Conservation (phyloP, 176 grass and related monocot species). For the Calamus simplicifolius region DNA sequence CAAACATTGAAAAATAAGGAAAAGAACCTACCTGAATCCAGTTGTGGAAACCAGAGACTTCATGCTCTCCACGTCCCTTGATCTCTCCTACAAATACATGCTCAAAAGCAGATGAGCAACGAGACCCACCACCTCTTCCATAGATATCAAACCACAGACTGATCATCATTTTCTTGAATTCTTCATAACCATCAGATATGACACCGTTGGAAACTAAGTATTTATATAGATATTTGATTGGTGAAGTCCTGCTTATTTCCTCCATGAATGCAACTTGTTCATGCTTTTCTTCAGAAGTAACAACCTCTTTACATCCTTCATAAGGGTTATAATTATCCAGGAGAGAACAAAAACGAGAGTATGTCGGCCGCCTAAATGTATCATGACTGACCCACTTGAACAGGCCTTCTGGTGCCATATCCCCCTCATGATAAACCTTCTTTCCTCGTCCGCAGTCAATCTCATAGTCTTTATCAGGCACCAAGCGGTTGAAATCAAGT, state of each 20-base stretch:
- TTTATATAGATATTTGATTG: slow-evolving; percentile 68
- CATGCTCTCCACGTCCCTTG: slow-evolving; percentile 52
- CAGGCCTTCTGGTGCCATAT: slow-evolving; percentile 63
- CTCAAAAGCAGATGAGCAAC: slow-evolving; percentile 83
- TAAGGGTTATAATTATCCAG: slow-evolving; percentile 93
- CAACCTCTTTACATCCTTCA: slow-evolving; percentile 72
- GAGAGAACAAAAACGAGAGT: slow-evolving; percentile 75
- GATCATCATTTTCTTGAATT: slow-evolving; percentile 70
- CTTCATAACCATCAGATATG: slow-evolving; percentile 41
- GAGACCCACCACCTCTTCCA: slow-evolving; percentile 62
- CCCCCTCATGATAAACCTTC: slow-evolving; percentile 82
- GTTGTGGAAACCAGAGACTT: slow-evolving; percentile 96
- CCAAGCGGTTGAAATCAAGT: slow-evolving; percentile 66
- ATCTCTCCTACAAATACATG: slow-evolving; percentile 99
- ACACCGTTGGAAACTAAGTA: slow-evolving; percentile 69
- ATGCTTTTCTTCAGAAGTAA: slow-evolving; percentile 79
- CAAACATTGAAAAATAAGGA: neutral
- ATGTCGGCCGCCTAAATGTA: slow-evolving; percentile 54
- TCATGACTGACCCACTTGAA: slow-evolving; percentile 61
- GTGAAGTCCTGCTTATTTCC: slow-evolving; percentile 84
- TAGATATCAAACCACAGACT: slow-evolving; percentile 83
- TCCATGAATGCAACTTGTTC: slow-evolving; percentile 87
- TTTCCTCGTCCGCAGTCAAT: slow-evolving; percentile 80
- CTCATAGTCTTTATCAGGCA: slow-evolving; percentile 75
- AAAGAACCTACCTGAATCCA: slow-evolving; percentile 80